phyloP scores from a whole-genome alignment of 83 land plant genomes.

The Picea mariana region DNA sequence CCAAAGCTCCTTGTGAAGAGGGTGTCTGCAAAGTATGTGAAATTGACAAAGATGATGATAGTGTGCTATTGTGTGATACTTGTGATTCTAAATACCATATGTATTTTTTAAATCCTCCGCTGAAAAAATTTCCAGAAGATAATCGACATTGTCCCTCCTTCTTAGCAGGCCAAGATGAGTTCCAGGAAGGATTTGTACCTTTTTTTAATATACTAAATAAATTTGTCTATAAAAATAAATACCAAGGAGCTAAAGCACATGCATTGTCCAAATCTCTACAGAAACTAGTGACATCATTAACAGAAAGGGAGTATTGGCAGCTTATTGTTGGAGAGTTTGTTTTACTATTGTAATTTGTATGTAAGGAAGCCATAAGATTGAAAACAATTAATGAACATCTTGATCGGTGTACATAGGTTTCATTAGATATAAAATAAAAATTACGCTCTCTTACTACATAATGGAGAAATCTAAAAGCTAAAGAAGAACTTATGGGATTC shows the following conservation, averaged over 20 bases:
- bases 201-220: slow-evolving; percentile 10
- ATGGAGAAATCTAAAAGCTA: slow-evolving; percentile 47
- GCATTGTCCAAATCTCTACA: slow-evolving; percentile 33
- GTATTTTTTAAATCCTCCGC: slow-evolving; percentile 91
- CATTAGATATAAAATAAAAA: slow-evolving; percentile 78
- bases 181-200: slow-evolving; percentile 24
- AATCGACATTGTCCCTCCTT: slow-evolving; percentile 96
- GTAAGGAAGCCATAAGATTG: slow-evolving; percentile 76
- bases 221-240: slow-evolving; percentile 18
- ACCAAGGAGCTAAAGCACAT: slow-evolving; percentile 37
- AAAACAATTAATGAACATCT: slow-evolving; percentile 69
- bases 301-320: slow-evolving; percentile 87
- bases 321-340: slow-evolving; percentile 48
- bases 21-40: slow-evolving; percentile 98
- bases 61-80: slow-evolving; percentile 37
- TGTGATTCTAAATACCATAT: slow-evolving; percentile 92
- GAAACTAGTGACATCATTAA: slow-evolving; percentile 43
- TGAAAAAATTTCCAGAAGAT: slow-evolving; percentile 89
- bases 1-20: slow-evolving; percentile 96
- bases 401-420: slow-evolving; percentile 71
- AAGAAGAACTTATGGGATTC: slow-evolving; percentile 34
- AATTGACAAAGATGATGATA: slow-evolving; percentile 87
- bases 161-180: slow-evolving; percentile 17
- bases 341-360: slow-evolving; percentile 47
- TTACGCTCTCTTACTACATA: slow-evolving; percentile 53